Evolutionary conservation across 192 early-diverging fungal species (phyloP).

Genomic region (Jimgerdemannia flammicorona): DNA sequence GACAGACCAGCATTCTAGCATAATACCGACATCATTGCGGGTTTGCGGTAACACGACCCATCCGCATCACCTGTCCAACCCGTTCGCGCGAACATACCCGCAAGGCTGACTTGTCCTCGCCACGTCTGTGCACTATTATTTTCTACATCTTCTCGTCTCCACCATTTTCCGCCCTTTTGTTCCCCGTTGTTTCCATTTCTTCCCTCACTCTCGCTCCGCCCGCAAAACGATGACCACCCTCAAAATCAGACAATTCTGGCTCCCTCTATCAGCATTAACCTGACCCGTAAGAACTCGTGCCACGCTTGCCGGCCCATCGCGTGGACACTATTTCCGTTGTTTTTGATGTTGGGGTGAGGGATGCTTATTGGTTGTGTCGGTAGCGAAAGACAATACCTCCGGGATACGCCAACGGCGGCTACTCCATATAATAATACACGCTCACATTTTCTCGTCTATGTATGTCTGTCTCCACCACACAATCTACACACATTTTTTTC

Average conservation of each 20-base stretch:
- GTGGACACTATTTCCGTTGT: not conserved
- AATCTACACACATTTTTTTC: not conserved
- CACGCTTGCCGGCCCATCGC: not conserved
- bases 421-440: not conserved
- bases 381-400: not conserved
- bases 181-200: not conserved
- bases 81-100: not conserved
- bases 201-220: too few relatives aligned
- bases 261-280: not conserved
- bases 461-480: conserved; percentile 1
- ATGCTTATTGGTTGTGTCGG: not conserved
- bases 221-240: too few relatives aligned
- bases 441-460: not conserved
- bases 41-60: not conserved
- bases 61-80: not conserved
- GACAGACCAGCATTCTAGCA: not conserved
- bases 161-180: not conserved
- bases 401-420: too few relatives aligned
- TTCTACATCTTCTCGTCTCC: not conserved
- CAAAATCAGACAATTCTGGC: not conserved
- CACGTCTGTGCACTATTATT: not conserved
- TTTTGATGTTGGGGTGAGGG: not conserved
- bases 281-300: not conserved
- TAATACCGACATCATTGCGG: too few relatives aligned
- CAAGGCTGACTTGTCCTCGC: not conserved